These are phyloP conservation scores for Xylariaceae sp. DNA, from an alignment of 2,329 filamentous ascomycete species.

Conservation along the genomic window DNA sequence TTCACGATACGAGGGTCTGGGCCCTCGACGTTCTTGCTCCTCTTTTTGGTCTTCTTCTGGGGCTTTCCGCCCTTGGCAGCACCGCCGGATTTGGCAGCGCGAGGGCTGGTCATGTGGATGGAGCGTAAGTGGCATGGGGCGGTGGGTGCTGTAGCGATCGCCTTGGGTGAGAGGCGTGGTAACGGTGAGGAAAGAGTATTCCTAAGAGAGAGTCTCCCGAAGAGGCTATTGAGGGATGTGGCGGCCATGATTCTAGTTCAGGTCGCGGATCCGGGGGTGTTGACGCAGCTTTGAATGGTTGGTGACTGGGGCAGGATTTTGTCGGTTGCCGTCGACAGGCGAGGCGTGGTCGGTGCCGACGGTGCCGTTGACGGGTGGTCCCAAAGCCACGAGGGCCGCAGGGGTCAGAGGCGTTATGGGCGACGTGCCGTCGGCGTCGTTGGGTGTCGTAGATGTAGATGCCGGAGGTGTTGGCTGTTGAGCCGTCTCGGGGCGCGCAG, in stretches of 20 bases:
- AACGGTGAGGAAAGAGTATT: background rate
- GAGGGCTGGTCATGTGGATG: slow-evolving; percentile 20
- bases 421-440: too few species aligned
- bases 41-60: slow-evolving; percentile 19
- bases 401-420: too few species aligned
- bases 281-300: too few species aligned
- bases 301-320: too few species aligned
- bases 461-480: background rate
- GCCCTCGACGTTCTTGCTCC: slow-evolving; percentile 32
- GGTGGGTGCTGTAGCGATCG: background rate
- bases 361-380: too few species aligned
- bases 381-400: too few species aligned
- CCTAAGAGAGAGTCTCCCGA: slow-evolving; percentile 21
- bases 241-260: slow-evolving; percentile 19
- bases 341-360: too few species aligned
- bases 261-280: background rate
- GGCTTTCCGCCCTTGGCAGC: slow-evolving; percentile 16
- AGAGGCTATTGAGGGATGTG: slow-evolving; percentile 23
- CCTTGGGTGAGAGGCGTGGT: slow-evolving; percentile 1
- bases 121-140: slow-evolving; percentile 11
- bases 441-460: too few species aligned
- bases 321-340: too few species aligned
- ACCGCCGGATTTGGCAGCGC: slow-evolving; percentile 5
- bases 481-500: background rate
- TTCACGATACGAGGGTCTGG: slow-evolving; percentile 44